A percentile compares a stretch with the other conserved stretches of the same genome.
Evolutionary conservation across 2,329 filamentous ascomycete genomes (phyloP).

Genomic region (Alternaria brassicicola): DNA sequence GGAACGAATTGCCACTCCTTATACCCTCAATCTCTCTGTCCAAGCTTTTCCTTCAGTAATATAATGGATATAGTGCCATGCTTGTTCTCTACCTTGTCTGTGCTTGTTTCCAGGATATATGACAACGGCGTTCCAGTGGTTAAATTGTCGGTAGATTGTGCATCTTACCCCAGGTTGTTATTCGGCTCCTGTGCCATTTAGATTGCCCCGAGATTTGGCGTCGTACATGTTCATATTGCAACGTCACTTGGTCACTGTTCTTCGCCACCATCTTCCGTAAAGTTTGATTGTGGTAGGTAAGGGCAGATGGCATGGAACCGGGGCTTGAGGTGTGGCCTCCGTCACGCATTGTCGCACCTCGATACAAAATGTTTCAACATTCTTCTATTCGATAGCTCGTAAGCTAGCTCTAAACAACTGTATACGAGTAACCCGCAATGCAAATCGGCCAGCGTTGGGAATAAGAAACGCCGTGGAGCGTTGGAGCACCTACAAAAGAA

Average conservation of each 20-base stretch:
- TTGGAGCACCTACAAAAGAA: conserved; percentile 4
- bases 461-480: conserved; percentile 11
- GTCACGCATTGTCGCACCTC: not conserved
- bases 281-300: conserved; percentile 1
- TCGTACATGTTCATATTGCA: conserved; percentile 11
- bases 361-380: not conserved
- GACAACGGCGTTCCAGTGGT: conserved; percentile 13
- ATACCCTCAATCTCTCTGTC: conserved; percentile 2
- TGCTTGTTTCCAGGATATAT: conserved; percentile 12
- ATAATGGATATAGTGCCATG: conserved; percentile 3
- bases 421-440: conserved; percentile 5
- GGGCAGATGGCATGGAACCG: not conserved
- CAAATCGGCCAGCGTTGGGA: conserved; percentile 14
- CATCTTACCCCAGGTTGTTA: not conserved
- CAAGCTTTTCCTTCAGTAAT: conserved; percentile 14
- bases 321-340: not conserved
- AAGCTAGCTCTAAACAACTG: conserved; percentile 6
- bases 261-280: not conserved
- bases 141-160: conserved; percentile 7
- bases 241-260: conserved; percentile 1
- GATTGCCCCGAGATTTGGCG: conserved; percentile 15
- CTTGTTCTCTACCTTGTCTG: conserved; percentile 5
- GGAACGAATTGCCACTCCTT: not conserved
- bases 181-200: conserved; percentile 12
- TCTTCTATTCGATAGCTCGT: conserved; percentile 7